Base-by-base conservation (phyloP, 352 stramenopile species). In the Blastocystis sp. region DNA sequence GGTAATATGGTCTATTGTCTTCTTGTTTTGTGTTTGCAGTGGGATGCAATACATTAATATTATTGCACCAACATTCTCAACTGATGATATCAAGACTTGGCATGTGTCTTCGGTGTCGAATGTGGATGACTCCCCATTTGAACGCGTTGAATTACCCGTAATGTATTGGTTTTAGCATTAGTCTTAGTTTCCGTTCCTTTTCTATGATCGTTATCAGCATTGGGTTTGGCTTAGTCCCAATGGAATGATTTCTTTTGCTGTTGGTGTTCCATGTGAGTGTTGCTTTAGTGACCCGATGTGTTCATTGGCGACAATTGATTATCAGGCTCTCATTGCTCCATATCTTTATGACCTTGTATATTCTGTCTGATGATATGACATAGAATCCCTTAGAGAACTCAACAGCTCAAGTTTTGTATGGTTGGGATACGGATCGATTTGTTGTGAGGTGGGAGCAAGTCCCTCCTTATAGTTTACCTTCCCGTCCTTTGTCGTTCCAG, bases 221-320 rank as follows among this genome's bases (percentile, higher is more conserved):
- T 54, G 61, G 32, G 43, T 80, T 11, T 80, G 69, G 69, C 58
- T 80, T 56, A 80, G 69, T 80, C 69, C 69, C 11, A 80, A 80
- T 63, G 69, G 69, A 57, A 52, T 52, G 27, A 27, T 80, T 0
- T 80, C 43, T 2, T 39, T 80, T 29, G 46, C 27, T 61, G 32
- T 42, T 42, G 69, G 69, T 9, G 69, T 59, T 80, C 69, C 69
- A n/a, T 80, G 69, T 54, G 43, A 80, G 14, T 59, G 43, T 63
- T 80, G 46, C 43, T 80, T 80, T 29, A 63, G 5, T 19, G 19
- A 5, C 3, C n/a, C 9, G 4, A 14, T 46, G 6, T 80, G 69
- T 61, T 24, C 39, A 27, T 21, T 56, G 0, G 12, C 57, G 21
- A 80, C 39, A 21, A 6, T 43, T 16, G 21, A 37, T 19, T 80